Evolutionary conservation across 768 basidiomycete genomes (phyloP), one percentile per base, ranked within the genome.

Genomic region (Artomyces pyxidatus): DNA sequence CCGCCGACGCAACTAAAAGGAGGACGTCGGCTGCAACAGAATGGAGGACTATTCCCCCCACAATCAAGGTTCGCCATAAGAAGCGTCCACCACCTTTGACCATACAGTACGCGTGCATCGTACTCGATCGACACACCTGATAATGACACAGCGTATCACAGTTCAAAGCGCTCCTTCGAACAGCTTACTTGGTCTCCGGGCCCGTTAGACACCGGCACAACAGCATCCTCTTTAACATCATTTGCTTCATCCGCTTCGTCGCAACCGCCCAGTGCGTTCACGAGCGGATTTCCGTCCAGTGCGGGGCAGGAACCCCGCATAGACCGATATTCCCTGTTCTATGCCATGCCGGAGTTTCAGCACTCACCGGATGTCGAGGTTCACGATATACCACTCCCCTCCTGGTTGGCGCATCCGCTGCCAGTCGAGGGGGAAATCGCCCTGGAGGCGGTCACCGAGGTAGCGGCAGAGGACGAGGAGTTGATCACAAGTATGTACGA

Each of bases 21-120:
- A 55, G 46, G 37, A 38, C 47, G 10, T 28, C 51, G 11, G 54
- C 54, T n/a, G 54, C 54, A 21, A 53, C 51, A 40, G 54, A 55
- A 47, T 55, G 54, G 54, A 53, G 54, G 37, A 55, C 54, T 16
- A 55, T 55, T 7, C 54, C 54, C n/a, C 54, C 54, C 10, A 55
- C 54, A 8, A 55, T 55, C 43, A 23, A 41, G 1, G 39, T 41
- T 41, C 12, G 39, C 16, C 22, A 41, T 23, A 41, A 41, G 39
- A 17, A 23, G 39, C 39, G 39, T 41, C 39, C 39, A 11, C 39
- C 39, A 21, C 39, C 39, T 14, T 23, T 41, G 39, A 41, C 39
- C 16, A 17, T 41, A 14, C 22, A 19, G 39, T 41, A 25, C n/a
- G 39, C 22, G 17, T 4, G 12, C 39, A 17, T 23, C 22, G 16